Evolutionary conservation across 1,284 basidiomycete genomes (phyloP).

Genomic region (Hemileia vastatrix): DNA sequence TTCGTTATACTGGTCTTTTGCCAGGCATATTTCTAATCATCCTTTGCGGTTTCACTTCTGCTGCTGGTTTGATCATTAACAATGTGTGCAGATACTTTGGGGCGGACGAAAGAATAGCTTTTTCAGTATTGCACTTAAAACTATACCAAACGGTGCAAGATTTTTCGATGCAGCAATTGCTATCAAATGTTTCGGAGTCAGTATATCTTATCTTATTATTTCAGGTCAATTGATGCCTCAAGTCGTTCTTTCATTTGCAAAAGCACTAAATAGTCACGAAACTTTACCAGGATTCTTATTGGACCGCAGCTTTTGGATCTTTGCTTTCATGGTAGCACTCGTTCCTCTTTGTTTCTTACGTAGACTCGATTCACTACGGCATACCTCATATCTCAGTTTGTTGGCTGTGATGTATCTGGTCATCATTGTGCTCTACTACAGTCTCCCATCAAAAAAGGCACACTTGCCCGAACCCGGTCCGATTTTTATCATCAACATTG

Average conservation of each 20-base stretch:
- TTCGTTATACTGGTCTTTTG: too few species aligned
- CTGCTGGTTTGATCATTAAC: too few species aligned
- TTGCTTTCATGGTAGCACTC: conserved; percentile 67
- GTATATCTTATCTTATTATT: conserved; percentile 60
- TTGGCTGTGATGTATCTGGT: conserved; percentile 62
- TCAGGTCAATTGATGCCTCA: conserved; percentile 70
- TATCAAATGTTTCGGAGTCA: conserved; percentile 91
- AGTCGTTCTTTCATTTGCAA: conserved; percentile 74
- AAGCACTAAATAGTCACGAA: conserved; percentile 62
- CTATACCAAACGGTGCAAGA: conserved; percentile 64
- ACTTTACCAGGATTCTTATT: conserved; percentile 68
- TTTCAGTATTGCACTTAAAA: too few species aligned
- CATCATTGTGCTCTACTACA: too few species aligned
- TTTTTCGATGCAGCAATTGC: conserved; percentile 91
- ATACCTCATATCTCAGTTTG: conserved; percentile 74
- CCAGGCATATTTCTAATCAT: too few species aligned
- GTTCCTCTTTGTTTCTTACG: conserved; percentile 79
- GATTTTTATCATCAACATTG: too few species aligned
- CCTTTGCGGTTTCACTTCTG: too few species aligned
- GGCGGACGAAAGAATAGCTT: too few species aligned
- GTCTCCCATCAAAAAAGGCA: too few species aligned
- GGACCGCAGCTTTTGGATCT: conserved; percentile 74
- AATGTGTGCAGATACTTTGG: too few species aligned
- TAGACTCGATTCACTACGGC: conserved; percentile 49
- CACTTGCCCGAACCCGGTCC: too few species aligned